phyloP scores from a whole-genome alignment of 441 rosid species.

The Flueggea neowawraea region DNA sequence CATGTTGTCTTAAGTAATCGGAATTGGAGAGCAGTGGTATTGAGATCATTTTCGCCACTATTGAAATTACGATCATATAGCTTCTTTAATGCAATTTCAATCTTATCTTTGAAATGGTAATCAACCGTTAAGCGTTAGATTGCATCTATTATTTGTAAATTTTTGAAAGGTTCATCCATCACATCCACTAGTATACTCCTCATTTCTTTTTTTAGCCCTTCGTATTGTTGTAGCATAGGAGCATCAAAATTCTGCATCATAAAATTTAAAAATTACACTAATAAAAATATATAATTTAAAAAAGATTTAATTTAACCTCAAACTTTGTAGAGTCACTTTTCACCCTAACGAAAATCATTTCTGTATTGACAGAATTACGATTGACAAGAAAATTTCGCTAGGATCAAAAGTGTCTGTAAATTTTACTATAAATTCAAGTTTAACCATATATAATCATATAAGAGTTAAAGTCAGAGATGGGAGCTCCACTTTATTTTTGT shows the following conservation, averaged over 20 bases:
- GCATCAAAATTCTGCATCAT: neutral
- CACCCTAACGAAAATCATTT: too few relatives aligned
- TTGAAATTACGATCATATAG: neutral
- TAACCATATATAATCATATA: too few relatives aligned
- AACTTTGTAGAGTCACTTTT: too few relatives aligned
- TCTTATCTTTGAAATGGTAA: slow-evolving; percentile 2
- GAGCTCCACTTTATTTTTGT: too few relatives aligned
- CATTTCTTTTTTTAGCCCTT: neutral
- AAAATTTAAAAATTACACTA: too few relatives aligned
- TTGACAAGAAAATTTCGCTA: too few relatives aligned
- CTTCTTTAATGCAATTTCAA: neutral
- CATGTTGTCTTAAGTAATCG: slow-evolving; percentile 1
- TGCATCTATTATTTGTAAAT: neutral
- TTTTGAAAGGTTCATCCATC: neutral
- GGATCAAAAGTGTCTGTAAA: too few relatives aligned
- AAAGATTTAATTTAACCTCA: too few relatives aligned
- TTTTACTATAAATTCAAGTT: too few relatives aligned
- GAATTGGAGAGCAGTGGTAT: neutral
- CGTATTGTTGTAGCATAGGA: neutral
- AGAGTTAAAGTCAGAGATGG: too few relatives aligned
- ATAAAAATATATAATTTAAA: too few relatives aligned
- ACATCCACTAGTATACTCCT: neutral
- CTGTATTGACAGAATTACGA: too few relatives aligned
- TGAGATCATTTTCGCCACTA: neutral
- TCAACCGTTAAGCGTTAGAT: neutral